Percentiles rank a stretch among this genome's conserved stretches.
These are phyloP conservation scores for Lagenidium sp. DNA, from an alignment of 352 stramenopile species.

Conservation along the genomic window DNA sequence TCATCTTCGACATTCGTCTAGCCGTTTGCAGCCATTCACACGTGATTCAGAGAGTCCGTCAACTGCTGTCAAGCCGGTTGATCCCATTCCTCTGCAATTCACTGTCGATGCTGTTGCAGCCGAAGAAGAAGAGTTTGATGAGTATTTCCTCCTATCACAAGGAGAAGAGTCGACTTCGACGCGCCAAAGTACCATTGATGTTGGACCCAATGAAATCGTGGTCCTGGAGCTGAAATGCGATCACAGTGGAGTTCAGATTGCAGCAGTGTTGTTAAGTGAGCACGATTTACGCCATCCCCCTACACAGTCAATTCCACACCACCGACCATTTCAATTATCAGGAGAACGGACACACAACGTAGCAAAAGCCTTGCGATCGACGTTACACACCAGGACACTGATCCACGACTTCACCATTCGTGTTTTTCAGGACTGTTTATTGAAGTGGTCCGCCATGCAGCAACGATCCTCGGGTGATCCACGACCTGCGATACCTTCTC, in stretches of 20 bases:
- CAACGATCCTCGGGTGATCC: background rate
- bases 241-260: constrained; percentile 51
- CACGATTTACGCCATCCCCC: constrained; percentile 55
- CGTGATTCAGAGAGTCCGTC: too few relatives aligned
- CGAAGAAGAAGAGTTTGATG: constrained; percentile 43
- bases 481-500: constrained; percentile 6
- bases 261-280: constrained; percentile 50
- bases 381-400: constrained; percentile 43
- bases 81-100: too few relatives aligned
- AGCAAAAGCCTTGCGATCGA: constrained; percentile 30
- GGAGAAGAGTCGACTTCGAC: constrained; percentile 1
- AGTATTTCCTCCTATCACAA: constrained; percentile 54
- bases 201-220: constrained; percentile 22
- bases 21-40: constrained; percentile 8
- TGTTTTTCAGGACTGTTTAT: constrained; percentile 63
- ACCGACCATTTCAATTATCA: constrained; percentile 44
- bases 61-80: background rate
- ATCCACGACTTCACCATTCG: constrained; percentile 74
- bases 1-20: constrained; percentile 33
- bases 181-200: constrained; percentile 6
- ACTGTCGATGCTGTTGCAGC: constrained; percentile 20
- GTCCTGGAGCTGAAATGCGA: constrained; percentile 71
- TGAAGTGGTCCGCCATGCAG: constrained; percentile 30
- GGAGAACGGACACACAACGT: constrained; percentile 19
- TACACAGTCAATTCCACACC: too few relatives aligned